Base-by-base conservation (phyloP, 78 protist species). In the Polysphondylium violaceum region DNA sequence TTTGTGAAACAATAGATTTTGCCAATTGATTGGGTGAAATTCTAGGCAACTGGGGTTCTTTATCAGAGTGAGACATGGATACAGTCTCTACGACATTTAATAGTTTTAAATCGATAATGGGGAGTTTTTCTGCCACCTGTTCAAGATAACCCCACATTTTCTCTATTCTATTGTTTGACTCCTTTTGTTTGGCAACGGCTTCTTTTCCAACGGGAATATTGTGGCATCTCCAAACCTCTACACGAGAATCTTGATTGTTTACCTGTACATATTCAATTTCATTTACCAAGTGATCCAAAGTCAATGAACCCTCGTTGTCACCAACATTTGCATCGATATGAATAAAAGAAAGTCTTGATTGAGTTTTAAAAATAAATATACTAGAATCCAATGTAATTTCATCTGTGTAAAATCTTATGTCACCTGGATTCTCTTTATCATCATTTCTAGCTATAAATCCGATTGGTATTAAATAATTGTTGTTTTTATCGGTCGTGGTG, bases 371-470 rank as follows among this genome's bases (percentile, higher is more conserved):
- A 44, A 79, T 65, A 41, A 79, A 79, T 21, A 79, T 64, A 38
- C 88, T 79, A 5, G 88, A 79, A 53, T 79, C 88, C 7, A 79
- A 67, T 50, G 88, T 79, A 53, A 79, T 51, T 23, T 64, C 64
- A 40, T 79, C 76, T n/a, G 61, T 64, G 40, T 79, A 79, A 11
- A 79, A 79, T 79, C 88, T 79, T 33, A 50, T 63, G 2, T 50
- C 44, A 1, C 0, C 14, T 17, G 36, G 16, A 29, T 35, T 21
- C 12, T 71, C 59, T 71, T 41, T 50, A 21, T 53, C 63, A 74
- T 74, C 47, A 35, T 53, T 67, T 47, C 88, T 40, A 31, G 75
- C 88, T n/a, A 79, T 65, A 38, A 44, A 79, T 36, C 88, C 88
- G 67, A 47, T 79, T 65, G 88, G 88, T 33, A 79, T 69, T 67